phyloP scores from a whole-genome alignment of 2,329 filamentous ascomycete genomes.

The Calonectria montana region DNA sequence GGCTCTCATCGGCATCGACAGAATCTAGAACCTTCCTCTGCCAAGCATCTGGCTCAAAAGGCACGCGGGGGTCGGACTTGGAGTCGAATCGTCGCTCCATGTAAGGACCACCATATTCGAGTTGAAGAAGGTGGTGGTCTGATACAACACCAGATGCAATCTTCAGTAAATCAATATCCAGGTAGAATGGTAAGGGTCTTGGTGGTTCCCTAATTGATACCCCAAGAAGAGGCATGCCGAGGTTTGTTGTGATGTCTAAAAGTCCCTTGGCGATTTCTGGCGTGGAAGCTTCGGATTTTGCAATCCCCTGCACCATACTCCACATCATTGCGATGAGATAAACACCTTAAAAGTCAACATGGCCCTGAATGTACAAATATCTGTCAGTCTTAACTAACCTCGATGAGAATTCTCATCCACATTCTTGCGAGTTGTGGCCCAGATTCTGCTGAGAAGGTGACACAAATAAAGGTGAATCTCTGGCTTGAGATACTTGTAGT shows the following conservation, averaged over 20 bases:
- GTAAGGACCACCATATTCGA: constrained; percentile 77
- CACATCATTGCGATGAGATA: constrained; percentile 41
- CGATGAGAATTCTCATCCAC: neutral
- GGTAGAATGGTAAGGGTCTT: constrained; percentile 22
- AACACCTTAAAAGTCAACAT: constrained; percentile 23
- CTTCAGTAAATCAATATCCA: neutral
- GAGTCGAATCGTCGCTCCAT: constrained; percentile 81
- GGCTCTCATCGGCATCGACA: constrained; percentile 75
- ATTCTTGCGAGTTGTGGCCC: constrained; percentile 13
- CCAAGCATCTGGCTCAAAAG: constrained; percentile 81
- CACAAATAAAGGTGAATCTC: constrained; percentile 53
- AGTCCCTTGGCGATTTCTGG: constrained; percentile 23
- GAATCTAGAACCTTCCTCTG: constrained; percentile 79
- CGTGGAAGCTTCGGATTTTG: constrained; percentile 24
- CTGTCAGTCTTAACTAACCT: constrained; percentile 6
- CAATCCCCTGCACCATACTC: constrained; percentile 35
- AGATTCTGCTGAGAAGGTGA: constrained; percentile 43
- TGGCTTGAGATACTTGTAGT: constrained; percentile 41
- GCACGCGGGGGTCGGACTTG: constrained; percentile 72
- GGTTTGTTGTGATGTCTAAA: constrained; percentile 17
- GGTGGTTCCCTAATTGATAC: constrained; percentile 2
- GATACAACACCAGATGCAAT: neutral
- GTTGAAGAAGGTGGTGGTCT: constrained; percentile 64
- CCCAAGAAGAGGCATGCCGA: constrained; percentile 18
- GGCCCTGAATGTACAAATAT: neutral